Evolutionary conservation across 306 rosid genomes (phyloP).

Genomic region (Malus domestica): DNA sequence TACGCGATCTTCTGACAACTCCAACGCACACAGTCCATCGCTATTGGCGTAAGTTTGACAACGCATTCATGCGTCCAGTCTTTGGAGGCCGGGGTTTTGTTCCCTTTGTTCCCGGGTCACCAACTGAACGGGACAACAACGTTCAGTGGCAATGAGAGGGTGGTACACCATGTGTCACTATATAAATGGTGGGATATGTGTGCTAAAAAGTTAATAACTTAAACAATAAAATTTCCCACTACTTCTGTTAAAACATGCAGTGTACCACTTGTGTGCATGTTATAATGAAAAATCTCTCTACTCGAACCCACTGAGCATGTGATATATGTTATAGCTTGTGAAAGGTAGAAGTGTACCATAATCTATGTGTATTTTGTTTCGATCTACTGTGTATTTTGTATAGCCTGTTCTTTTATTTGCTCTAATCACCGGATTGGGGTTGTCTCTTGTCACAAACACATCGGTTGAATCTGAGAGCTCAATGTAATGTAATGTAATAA

Average conservation of each 20-base stretch:
- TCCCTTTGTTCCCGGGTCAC: slow-evolving; percentile 57
- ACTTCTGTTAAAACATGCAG: too few relatives aligned
- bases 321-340: slow-evolving; percentile 10
- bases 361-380: neutral
- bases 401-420: neutral
- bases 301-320: neutral
- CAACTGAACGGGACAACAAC: slow-evolving; percentile 33
- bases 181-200: too few relatives aligned
- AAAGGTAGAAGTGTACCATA: slow-evolving; percentile 21
- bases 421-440: neutral
- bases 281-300: slow-evolving; percentile 7
- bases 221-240: too few relatives aligned
- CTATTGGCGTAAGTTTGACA: slow-evolving; percentile 83
- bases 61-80: slow-evolving; percentile 85
- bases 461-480: neutral
- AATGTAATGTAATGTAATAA: neutral
- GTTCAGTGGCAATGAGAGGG: slow-evolving; percentile 37
- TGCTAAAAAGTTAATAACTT: too few relatives aligned
- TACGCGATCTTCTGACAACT: slow-evolving; percentile 62
- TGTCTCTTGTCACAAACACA: neutral
- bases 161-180: too few relatives aligned
- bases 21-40: slow-evolving; percentile 82
- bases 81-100: slow-evolving; percentile 97
- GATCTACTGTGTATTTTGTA: neutral
- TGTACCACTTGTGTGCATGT: accelerated